Evolutionary conservation across 805 yeast genomes (phyloP), one percentile per base, ranked within the genome.

Genomic region (Candida vartiovaarae): DNA sequence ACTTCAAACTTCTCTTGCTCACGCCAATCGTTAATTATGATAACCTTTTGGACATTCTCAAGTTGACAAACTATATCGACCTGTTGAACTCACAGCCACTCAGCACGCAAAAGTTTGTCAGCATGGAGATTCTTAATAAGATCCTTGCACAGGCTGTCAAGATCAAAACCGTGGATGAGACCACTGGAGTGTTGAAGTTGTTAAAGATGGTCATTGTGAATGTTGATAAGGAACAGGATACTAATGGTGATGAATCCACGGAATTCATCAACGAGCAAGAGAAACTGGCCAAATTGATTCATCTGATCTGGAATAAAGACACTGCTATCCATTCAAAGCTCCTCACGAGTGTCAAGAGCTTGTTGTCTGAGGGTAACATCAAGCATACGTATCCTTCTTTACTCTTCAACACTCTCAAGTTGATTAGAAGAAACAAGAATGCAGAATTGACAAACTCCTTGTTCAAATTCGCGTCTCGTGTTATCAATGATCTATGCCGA

Each of bases 301-400:
- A 84, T 56, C 67, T 84, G 47, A 59, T 89, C 4, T 70, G 73
- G 44, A 69, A 71, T 46, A 66, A 66, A 35, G 75, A 78, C 55
- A 68, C 78, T 28, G 61, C 63, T 6, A 34, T 41, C 7, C 73
- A 76, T 35, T 65, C 73, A 34, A 69, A 71, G 43, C 59, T 81
- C 38, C 59, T 80, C 8, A 64, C 67, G 33, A 59, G 57, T 2
- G 68, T 78, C 5, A 70, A 70, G 45, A 71, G 69, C 45, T 72
- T 73, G 35, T 67, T 85, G 42, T 62, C 70, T 41, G 72, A 72
- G 32, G 82, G 82, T n/a, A 78, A 80, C 50, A 72, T 80, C 36
- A 72, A 72, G 48, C 78, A 72, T 57, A 82, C 93, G 0, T 85
- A 81, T 58, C 95, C 96, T 4, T 75, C 96, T 1, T 64, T 91